Evolutionary conservation across 345 rosid genomes (phyloP).

Genomic region (Euphorbia tirucalli): DNA sequence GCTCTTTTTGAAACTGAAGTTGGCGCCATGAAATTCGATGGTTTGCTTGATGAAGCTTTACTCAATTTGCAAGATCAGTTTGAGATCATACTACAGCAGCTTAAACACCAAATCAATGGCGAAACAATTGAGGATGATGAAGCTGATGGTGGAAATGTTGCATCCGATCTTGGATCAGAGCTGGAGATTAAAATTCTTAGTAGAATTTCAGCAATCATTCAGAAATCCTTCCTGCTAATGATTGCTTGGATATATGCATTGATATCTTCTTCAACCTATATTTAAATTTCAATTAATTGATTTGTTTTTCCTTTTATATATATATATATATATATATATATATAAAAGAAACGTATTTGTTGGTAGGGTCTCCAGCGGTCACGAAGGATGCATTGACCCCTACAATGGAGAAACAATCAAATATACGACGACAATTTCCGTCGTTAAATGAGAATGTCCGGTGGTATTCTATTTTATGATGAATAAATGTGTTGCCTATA

Average conservation of each 20-base stretch:
- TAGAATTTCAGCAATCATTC: conserved; percentile 46
- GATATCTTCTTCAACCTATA: conserved; percentile 57
- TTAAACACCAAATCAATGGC: conserved; percentile 42
- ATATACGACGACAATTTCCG: too few relatives aligned
- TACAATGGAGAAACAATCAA: too few relatives aligned
- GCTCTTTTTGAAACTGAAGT: conserved; percentile 50
- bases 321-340: too few relatives aligned
- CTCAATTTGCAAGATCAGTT: conserved; percentile 59
- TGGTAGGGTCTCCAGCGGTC: too few relatives aligned
- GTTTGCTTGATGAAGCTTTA: conserved; percentile 61
- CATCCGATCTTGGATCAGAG: conserved; percentile 44
- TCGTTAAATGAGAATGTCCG: too few relatives aligned
- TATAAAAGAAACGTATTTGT: too few relatives aligned
- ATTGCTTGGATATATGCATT: conserved; percentile 63
- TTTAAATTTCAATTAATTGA: background rate
- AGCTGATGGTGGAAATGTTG: conserved; percentile 8
- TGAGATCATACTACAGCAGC: conserved; percentile 40
- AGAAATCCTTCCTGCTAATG: conserved; percentile 47
- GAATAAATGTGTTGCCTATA: too few relatives aligned
- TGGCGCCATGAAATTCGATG: conserved; percentile 61
- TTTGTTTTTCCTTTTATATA: too few relatives aligned
- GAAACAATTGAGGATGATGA: conserved; percentile 26
- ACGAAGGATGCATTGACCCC: too few relatives aligned
- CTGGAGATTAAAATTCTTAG: conserved; percentile 44
- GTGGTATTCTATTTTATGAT: too few relatives aligned